Base-by-base conservation (phyloP, 2,329 filamentous ascomycete genomes). In the Aspergillus hortae region DNA sequence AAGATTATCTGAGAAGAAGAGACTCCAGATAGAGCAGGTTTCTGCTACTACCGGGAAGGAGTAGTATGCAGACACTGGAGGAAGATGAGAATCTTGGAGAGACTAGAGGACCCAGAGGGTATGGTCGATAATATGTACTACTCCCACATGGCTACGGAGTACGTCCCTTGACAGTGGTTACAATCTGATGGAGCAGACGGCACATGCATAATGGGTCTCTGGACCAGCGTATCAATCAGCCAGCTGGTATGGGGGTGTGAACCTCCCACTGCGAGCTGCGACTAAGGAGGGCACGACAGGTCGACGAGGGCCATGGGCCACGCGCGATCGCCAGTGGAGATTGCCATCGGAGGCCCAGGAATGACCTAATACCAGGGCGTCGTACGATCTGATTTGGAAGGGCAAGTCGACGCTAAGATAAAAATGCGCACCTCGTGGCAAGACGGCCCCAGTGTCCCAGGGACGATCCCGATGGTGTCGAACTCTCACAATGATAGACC, bases 41-140 rank as follows among this genome's bases (percentile, higher is more conserved):
- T 36, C 38, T 35, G 25, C 25, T 43, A 48, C 49, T 21, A 38
- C 40, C 23, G 19, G 40, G 40, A 12, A 23, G 6, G 19, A 15
- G 44, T 46, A 47, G 35, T 35, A 45, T 23, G 40, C 19, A 42
- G 42, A 49, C 30, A 19, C 41, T 50, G 54, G 51, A 54, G 54
- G 54, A 56, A 56, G 51, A 56, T 48, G 35, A 19, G 38, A 25
- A 52, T 56, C 54, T 46, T 56, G 48, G 48, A 46, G 44, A 51
- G 30, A 38, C 32, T 23, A 45, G 40, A 17, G 7, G 25, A 23
- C 30, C 12, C 3, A 44, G 52, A 32, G 41, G 10, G 10, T 43
- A 23, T n/a, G 21, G 35, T 7, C 35, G 33, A 27, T 23, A n/a
- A 53, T 53, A 49, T 53, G 47, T 48, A 46, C 42, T 30, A 36